A percentile compares a stretch with the other conserved stretches of the same genome.
phyloP scores from a whole-genome alignment of 1,284 basidiomycete genomes.

The Tylopilus sp. region DNA sequence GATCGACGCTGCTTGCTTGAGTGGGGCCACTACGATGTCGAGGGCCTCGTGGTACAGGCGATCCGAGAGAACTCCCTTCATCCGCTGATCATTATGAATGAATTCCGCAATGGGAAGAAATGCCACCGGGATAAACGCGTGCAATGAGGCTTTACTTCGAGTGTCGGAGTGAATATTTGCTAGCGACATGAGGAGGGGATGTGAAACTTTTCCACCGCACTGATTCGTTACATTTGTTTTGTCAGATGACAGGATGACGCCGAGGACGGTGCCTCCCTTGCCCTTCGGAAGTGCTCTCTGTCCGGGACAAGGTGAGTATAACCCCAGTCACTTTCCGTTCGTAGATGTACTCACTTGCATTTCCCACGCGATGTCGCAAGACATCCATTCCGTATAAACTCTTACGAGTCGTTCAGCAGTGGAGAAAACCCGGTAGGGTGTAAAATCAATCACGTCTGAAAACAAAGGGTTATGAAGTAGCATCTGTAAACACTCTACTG shows the following conservation, averaged over 20 bases:
- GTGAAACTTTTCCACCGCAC: slow-evolving; percentile 7
- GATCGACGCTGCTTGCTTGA: slow-evolving; percentile 42
- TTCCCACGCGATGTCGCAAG: too few relatives aligned
- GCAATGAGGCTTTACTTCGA: slow-evolving; percentile 38
- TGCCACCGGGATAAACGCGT: slow-evolving; percentile 41
- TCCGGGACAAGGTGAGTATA: too few relatives aligned
- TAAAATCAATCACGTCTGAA: too few relatives aligned
- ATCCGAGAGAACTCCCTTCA: slow-evolving; percentile 8
- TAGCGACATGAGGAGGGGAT: slow-evolving; percentile 35
- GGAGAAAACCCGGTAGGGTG: too few relatives aligned
- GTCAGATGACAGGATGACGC: slow-evolving; percentile 42
- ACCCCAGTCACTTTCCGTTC: too few relatives aligned
- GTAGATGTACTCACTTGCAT: too few relatives aligned
- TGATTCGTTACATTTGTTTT: slow-evolving; percentile 35
- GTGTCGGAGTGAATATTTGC: slow-evolving; percentile 46
- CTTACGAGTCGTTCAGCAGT: too few relatives aligned
- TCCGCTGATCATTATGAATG: not conserved
- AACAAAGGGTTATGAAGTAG: too few relatives aligned
- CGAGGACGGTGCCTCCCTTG: slow-evolving; percentile 1
- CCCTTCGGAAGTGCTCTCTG: too few relatives aligned
- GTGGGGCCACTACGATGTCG: slow-evolving; percentile 40
- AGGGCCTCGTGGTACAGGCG: slow-evolving; percentile 43
- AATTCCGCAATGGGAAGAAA: slow-evolving; percentile 34
- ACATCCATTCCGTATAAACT: too few relatives aligned
- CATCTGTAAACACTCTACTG: too few relatives aligned